Percentiles rank a stretch among this genome's conserved stretches.
phyloP scores from a whole-genome alignment of 257 asterid genomes.

The Leonotis leonurus region DNA sequence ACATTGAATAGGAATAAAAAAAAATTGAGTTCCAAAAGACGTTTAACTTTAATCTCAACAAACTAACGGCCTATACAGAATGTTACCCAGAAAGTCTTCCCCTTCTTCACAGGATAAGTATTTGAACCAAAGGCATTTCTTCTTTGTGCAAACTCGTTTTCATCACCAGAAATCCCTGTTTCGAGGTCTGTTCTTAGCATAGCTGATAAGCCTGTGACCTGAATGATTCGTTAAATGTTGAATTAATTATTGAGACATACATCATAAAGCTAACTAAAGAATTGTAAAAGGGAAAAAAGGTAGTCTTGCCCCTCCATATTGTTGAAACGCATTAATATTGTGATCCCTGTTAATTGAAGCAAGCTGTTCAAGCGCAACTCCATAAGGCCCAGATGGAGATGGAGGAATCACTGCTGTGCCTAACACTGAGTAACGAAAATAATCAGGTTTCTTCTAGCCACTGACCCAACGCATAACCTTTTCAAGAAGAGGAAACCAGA shows the following conservation, averaged over 20 bases:
- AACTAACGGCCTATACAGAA: conserved; percentile 1
- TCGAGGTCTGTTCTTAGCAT: conserved; percentile 60
- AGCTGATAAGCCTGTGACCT: conserved; percentile 67
- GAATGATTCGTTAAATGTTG: conserved; percentile 13
- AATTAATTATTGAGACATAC: neutral
- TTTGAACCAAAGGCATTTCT: conserved; percentile 68
- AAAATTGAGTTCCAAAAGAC: conserved; percentile 1
- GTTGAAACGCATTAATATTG: conserved; percentile 55
- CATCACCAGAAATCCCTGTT: conserved; percentile 54
- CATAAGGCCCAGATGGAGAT: conserved; percentile 53
- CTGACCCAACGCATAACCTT: neutral
- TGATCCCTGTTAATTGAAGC: conserved; percentile 70
- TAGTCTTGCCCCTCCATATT: conserved; percentile 77
- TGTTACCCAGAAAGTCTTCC: conserved; percentile 70
- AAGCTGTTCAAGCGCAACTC: conserved; percentile 65
- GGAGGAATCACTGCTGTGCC: conserved; percentile 65
- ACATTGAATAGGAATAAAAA: neutral
- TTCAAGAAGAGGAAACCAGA: neutral
- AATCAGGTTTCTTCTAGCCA: conserved; percentile 9
- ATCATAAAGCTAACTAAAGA: neutral
- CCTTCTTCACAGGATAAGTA: conserved; percentile 84
- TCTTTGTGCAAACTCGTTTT: conserved; percentile 46
- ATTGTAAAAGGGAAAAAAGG: neutral
- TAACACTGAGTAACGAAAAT: conserved; percentile 38
- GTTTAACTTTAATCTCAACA: neutral